Evolutionary conservation across 345 rosid species (phyloP).

Genomic region (Turnera subulata): DNA sequence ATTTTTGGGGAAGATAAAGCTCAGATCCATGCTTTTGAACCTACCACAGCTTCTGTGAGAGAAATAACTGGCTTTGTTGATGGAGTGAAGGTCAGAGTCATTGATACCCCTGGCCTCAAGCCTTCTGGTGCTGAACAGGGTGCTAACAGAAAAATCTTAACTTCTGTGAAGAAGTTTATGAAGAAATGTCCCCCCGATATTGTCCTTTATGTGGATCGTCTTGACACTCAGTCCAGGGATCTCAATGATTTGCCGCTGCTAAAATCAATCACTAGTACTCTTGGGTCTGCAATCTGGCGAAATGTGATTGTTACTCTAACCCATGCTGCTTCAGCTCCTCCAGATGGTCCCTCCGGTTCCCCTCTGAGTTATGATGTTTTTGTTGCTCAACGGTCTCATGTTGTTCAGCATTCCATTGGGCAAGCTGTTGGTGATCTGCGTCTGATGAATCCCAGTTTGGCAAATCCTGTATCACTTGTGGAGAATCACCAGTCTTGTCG

Average conservation of each 20-base stretch:
- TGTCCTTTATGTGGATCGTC: slow-evolving; percentile 82
- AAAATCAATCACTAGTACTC: slow-evolving; percentile 56
- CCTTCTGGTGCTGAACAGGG: slow-evolving; percentile 80
- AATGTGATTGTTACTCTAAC: slow-evolving; percentile 84
- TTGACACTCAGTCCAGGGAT: slow-evolving; percentile 80
- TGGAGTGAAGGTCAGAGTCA: slow-evolving; percentile 62
- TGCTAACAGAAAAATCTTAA: slow-evolving; percentile 52
- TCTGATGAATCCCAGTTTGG: slow-evolving; percentile 81
- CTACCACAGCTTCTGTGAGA: slow-evolving; percentile 62
- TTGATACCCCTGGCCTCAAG: slow-evolving; percentile 82
- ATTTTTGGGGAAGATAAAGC: slow-evolving; percentile 74
- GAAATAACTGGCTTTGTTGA: slow-evolving; percentile 62
- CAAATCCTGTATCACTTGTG: slow-evolving; percentile 87
- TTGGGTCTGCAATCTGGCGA: slow-evolving; percentile 83
- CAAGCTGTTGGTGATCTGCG: slow-evolving; percentile 91
- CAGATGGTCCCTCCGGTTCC: slow-evolving; percentile 89
- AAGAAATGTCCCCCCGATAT: slow-evolving; percentile 77
- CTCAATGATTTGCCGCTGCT: slow-evolving; percentile 79
- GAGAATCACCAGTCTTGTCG: slow-evolving; percentile 88
- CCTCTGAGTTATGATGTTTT: slow-evolving; percentile 86
- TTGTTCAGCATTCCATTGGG: slow-evolving; percentile 89
- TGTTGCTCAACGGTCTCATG: slow-evolving; percentile 87
- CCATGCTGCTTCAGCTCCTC: slow-evolving; percentile 95
- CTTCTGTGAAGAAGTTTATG: slow-evolving; percentile 59
- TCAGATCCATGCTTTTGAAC: slow-evolving; percentile 65